These are phyloP conservation scores for Plectosphaerella cucumerina DNA, from an alignment of 2,329 filamentous ascomycete species.

Conservation along the genomic window DNA sequence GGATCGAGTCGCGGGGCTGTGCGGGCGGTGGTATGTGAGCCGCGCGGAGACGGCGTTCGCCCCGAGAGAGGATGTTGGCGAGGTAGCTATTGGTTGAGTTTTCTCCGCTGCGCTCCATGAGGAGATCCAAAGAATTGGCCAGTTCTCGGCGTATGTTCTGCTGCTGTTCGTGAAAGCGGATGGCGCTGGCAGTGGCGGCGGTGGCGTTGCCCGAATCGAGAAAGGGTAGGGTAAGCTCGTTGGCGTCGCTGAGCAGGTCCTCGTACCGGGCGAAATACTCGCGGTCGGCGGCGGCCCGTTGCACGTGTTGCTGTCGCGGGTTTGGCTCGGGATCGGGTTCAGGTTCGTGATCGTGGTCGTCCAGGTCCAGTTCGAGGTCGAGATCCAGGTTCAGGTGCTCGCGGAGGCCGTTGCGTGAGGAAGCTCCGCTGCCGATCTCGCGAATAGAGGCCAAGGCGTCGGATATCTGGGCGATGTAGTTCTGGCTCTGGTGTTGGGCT, in stretches of 20 bases:
- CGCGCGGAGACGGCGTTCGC: neutral
- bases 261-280: conserved; percentile 9
- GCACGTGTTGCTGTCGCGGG: neutral
- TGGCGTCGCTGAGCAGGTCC: conserved; percentile 5
- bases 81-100: neutral
- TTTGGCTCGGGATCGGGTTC: neutral
- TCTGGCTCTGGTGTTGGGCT: conserved; percentile 18
- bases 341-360: conserved; percentile 29
- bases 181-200: neutral
- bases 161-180: neutral
- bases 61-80: neutral
- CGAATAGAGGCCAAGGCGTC: neutral
- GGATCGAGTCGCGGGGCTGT: neutral
- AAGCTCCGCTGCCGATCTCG: neutral
- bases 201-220: no score
- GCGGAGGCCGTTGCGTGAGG: no score
- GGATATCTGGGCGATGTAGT: conserved; percentile 14
- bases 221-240: neutral
- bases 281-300: neutral
- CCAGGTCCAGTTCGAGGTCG: no score
- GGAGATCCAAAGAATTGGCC: neutral
- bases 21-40: neutral
- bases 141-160: neutral
- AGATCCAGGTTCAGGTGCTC: conserved; percentile 33
- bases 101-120: neutral